Conservation (phyloP, 495 filamentous ascomycete species). For the Lasiosphaeria hispida region DNA sequence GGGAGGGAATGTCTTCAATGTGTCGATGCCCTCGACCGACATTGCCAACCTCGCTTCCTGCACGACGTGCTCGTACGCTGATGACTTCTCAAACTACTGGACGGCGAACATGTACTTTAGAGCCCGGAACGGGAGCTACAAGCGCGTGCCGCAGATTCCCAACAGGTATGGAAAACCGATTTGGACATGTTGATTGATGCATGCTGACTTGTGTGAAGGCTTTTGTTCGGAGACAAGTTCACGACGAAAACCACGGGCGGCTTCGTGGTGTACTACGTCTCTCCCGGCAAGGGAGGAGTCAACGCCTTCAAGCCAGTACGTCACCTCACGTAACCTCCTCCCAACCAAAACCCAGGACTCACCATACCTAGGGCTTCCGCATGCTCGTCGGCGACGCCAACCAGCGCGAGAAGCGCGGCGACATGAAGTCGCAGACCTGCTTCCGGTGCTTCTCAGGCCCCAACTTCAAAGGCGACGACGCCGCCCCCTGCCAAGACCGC, state of each 20-base stretch:
- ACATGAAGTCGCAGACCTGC: constrained; percentile 16
- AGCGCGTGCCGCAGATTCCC: constrained; percentile 39
- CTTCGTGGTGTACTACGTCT: constrained; percentile 17
- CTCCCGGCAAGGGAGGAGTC: constrained; percentile 11
- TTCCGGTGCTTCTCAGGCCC: constrained; percentile 39
- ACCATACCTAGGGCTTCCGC: constrained; percentile 10
- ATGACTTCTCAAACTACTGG: constrained; percentile 45
- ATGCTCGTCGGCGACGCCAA: constrained; percentile 17
- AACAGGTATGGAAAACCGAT: constrained; percentile 36
- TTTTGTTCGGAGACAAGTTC: constrained; percentile 17
- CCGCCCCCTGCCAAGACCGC: constrained; percentile 5
- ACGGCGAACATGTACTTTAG: constrained; percentile 40
- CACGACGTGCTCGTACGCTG: constrained; percentile 34
- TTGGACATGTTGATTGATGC: too few species aligned
- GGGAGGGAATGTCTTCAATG: constrained; percentile 38
- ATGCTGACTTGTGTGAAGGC: neutral
- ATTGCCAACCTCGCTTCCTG: constrained; percentile 29
- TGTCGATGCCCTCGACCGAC: constrained; percentile 30
- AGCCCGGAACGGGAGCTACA: constrained; percentile 39
- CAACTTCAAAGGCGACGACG: constrained; percentile 15
- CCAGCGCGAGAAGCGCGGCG: neutral
- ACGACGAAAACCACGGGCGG: constrained; percentile 16
- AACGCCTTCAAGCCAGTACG: constrained; percentile 17
- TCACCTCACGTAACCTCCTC: neutral
- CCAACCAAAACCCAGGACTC: too few species aligned